These are phyloP conservation scores for Leishmania guyanensis DNA, from an alignment of 208 protist genomes.

Conservation along the genomic window DNA sequence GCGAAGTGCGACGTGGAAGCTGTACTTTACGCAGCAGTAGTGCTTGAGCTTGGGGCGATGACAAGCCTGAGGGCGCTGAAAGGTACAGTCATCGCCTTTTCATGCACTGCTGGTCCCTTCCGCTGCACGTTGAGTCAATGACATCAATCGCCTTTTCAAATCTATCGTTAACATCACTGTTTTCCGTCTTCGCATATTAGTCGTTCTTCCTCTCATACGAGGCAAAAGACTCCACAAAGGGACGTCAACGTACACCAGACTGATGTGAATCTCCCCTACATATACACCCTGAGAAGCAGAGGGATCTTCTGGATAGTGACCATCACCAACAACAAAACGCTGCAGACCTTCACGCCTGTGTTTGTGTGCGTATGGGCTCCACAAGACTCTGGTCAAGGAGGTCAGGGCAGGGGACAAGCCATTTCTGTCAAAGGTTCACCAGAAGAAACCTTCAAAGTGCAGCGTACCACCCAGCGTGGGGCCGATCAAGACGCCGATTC, in stretches of 20 bases:
- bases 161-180: neutral
- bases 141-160: neutral
- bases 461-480: constrained; percentile 60
- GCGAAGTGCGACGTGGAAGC: neutral
- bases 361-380: constrained; percentile 48
- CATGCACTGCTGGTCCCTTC: neutral
- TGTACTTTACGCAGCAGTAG: neutral
- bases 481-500: constrained; percentile 63
- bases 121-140: neutral
- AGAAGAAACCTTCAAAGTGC: constrained; percentile 57
- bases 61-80: no score
- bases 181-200: neutral
- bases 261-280: constrained; percentile 47
- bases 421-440: constrained; percentile 70
- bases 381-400: constrained; percentile 33
- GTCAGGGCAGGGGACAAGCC: constrained; percentile 54
- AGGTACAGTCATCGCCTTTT: neutral
- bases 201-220: constrained; percentile 25
- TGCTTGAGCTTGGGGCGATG: neutral
- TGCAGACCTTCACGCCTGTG: neutral
- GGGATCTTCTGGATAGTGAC: constrained; percentile 20
- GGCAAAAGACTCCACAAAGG: constrained; percentile 32
- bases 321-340: constrained; percentile 26
- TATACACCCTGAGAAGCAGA: constrained; percentile 45
- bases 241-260: constrained; percentile 24